These are phyloP conservation scores for Fraxinus floribunda DNA, from an alignment of 305 asterid genomes.

Conservation along the genomic window DNA sequence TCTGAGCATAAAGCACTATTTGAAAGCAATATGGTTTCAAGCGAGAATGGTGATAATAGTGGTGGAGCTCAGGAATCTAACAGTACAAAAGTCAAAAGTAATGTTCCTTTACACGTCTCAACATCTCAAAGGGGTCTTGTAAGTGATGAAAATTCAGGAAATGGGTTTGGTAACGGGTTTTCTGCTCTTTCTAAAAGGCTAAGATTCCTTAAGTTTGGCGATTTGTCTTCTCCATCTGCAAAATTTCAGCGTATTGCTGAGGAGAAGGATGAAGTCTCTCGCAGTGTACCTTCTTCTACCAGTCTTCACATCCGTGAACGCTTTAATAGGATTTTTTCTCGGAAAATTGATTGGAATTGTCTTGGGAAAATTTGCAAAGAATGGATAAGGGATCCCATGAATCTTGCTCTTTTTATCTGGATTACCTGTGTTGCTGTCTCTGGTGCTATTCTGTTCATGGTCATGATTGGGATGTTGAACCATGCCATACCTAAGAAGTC, in stretches of 20 bases:
- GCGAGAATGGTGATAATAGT: slow-evolving; percentile 25
- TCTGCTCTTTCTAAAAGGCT: slow-evolving; percentile 30
- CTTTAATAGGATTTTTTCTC: slow-evolving; percentile 28
- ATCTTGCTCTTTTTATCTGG: slow-evolving; percentile 44
- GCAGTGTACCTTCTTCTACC: slow-evolving; percentile 42
- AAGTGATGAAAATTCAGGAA: slow-evolving; percentile 23
- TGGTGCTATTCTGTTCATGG: slow-evolving; percentile 51
- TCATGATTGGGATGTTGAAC: slow-evolving; percentile 56
- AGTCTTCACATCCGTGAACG: slow-evolving; percentile 43
- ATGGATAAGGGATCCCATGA: slow-evolving; percentile 44
- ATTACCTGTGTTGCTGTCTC: slow-evolving; percentile 42
- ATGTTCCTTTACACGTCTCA: slow-evolving; percentile 29
- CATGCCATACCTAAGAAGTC: slow-evolving; percentile 43
- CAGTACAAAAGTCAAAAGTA: slow-evolving; percentile 18
- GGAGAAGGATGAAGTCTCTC: slow-evolving; percentile 41
- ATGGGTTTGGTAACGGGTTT: slow-evolving; percentile 6
- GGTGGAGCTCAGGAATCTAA: slow-evolving; percentile 32
- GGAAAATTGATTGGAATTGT: slow-evolving; percentile 40
- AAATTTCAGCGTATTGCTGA: slow-evolving; percentile 44
- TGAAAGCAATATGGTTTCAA: slow-evolving; percentile 31
- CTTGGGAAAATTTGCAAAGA: slow-evolving; percentile 35
- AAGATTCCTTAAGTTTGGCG: slow-evolving; percentile 34
- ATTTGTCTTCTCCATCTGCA: slow-evolving; percentile 38
- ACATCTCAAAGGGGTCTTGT: slow-evolving; percentile 38
- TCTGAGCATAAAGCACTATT: neutral